Conservation (phyloP, 768 basidiomycete genomes). For the Lentinus tigrinus region DNA sequence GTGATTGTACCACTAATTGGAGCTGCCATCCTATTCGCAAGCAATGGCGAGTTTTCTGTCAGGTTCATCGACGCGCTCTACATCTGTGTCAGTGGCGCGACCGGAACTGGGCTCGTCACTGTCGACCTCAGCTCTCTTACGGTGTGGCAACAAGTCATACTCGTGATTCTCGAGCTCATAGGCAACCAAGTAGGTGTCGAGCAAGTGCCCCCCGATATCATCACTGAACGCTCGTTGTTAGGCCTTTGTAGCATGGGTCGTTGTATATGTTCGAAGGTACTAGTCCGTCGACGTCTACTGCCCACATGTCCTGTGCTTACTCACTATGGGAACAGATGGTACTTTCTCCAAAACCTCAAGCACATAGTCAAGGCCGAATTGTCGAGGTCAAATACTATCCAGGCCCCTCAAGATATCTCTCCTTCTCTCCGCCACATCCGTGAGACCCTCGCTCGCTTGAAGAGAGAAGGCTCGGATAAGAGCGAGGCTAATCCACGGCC, state of each 20-base stretch:
- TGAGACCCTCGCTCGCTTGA: not conserved
- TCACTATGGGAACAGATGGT: constrained; percentile 10
- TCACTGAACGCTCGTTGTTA: constrained; percentile 13
- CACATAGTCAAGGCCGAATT: constrained; percentile 23
- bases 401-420: not conserved
- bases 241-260: constrained; percentile 39
- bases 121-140: constrained; percentile 30
- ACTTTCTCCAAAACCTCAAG: constrained; percentile 22
- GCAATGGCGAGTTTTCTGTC: constrained; percentile 36
- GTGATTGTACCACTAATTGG: constrained; percentile 38
- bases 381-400: not conserved
- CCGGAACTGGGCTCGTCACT: constrained; percentile 32
- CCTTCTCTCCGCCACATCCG: constrained; percentile 6
- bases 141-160: constrained; percentile 28
- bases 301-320: too few relatives aligned
- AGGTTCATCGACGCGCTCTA: constrained; percentile 39
- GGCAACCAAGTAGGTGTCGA: constrained; percentile 24
- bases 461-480: not conserved
- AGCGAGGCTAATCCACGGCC: not conserved
- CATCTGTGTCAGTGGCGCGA: constrained; percentile 36
- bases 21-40: constrained; percentile 44
- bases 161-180: constrained; percentile 25
- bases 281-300: not conserved
- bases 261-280: constrained; percentile 37
- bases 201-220: too few relatives aligned